Conservation (phyloP, 306 rosid species). For the Dalbergia cochinchinensis region DNA sequence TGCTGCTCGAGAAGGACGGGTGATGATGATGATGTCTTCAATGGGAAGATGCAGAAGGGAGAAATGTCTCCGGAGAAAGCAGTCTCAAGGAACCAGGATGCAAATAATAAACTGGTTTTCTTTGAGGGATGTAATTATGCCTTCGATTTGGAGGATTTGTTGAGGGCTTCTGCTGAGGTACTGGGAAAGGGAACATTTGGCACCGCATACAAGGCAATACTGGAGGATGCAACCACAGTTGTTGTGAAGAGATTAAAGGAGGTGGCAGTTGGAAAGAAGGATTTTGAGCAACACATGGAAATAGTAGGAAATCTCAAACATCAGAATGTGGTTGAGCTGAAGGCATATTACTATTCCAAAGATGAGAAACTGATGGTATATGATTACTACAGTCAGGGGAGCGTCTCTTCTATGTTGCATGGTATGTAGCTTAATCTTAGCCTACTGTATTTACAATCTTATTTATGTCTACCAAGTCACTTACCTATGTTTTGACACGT, state of each 20-base stretch:
- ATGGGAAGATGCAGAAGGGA: constrained; percentile 78
- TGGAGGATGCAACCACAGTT: constrained; percentile 57
- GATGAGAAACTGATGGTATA: constrained; percentile 60
- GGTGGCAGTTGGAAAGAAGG: constrained; percentile 58
- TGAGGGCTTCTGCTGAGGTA: constrained; percentile 64
- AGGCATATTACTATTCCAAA: constrained; percentile 61
- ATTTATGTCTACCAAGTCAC: not conserved
- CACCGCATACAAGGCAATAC: constrained; percentile 57
- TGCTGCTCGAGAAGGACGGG: constrained; percentile 64
- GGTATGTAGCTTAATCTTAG: constrained; percentile 49
- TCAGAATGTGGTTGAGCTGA: constrained; percentile 55
- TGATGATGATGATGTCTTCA: constrained; percentile 54
- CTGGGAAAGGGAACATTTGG: constrained; percentile 59
- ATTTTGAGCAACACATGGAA: constrained; percentile 61
- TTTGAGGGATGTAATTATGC: constrained; percentile 59
- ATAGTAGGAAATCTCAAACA: constrained; percentile 54
- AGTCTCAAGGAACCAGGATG: constrained; percentile 83
- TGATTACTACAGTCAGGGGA: constrained; percentile 52
- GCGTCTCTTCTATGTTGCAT: constrained; percentile 54
- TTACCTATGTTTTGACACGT: not conserved
- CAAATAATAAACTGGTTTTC: constrained; percentile 57
- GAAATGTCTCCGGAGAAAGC: constrained; percentile 87
- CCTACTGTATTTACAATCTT: not conserved
- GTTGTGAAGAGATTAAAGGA: constrained; percentile 62
- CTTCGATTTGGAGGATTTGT: constrained; percentile 57